Evolutionary conservation across 805 yeast species (phyloP).

Genomic region (Ogataea philodendri): DNA sequence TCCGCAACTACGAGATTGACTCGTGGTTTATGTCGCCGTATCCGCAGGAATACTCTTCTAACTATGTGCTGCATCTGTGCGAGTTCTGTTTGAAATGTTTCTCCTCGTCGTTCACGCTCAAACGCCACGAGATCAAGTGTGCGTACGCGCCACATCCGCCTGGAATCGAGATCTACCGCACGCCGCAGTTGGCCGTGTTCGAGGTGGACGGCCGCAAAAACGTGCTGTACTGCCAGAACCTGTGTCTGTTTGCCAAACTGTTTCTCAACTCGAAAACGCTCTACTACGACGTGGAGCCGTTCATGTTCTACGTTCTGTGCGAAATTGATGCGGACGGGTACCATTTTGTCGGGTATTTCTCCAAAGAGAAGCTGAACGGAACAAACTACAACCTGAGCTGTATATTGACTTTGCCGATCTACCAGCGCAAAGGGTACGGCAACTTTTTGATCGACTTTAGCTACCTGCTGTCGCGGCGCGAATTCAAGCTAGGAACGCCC

Average conservation of each 20-base stretch:
- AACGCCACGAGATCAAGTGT: slow-evolving; percentile 78
- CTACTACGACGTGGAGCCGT: slow-evolving; percentile 94
- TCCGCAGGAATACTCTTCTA: slow-evolving; percentile 76
- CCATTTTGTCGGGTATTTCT: slow-evolving; percentile 91
- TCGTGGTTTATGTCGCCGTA: slow-evolving; percentile 95
- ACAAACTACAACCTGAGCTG: slow-evolving; percentile 86
- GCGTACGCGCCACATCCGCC: slow-evolving; percentile 68
- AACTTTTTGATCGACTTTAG: slow-evolving; percentile 85
- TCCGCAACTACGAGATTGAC: slow-evolving; percentile 70
- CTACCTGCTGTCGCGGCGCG: slow-evolving; percentile 71
- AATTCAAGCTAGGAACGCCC: slow-evolving; percentile 84
- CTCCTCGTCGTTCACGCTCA: slow-evolving; percentile 61
- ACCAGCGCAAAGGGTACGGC: slow-evolving; percentile 89
- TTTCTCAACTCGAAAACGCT: slow-evolving; percentile 89
- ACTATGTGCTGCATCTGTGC: slow-evolving; percentile 68
- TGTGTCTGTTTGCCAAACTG: slow-evolving; percentile 85
- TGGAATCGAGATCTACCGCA: slow-evolving; percentile 86
- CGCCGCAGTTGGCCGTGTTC: slow-evolving; percentile 69
- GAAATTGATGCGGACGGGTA: slow-evolving; percentile 54
- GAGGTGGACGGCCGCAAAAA: slow-evolving; percentile 91
- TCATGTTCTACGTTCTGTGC: slow-evolving; percentile 81
- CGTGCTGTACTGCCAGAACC: slow-evolving; percentile 79
- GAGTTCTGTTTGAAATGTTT: slow-evolving; percentile 81
- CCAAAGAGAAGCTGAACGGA: slow-evolving; percentile 77
- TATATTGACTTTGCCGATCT: slow-evolving; percentile 82